Percentiles rank a stretch among this genome's conserved stretches.
These are phyloP conservation scores for Theobroma grandiflorum DNA, from an alignment of 441 rosid genomes.

Conservation along the genomic window DNA sequence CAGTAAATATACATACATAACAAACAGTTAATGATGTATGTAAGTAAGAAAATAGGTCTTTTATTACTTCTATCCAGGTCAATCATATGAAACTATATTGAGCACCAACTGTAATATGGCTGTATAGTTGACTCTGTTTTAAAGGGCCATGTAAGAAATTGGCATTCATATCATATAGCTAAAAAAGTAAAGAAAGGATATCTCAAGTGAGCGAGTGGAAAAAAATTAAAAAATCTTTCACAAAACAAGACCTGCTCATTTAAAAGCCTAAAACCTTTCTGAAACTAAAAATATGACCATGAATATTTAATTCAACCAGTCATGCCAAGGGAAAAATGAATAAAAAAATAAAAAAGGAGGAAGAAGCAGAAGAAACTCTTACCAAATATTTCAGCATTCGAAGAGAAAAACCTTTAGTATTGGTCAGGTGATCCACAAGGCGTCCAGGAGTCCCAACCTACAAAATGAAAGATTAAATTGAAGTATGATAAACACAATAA, in stretches of 20 bases:
- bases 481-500: background rate
- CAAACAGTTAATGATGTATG: background rate
- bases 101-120: background rate
- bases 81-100: background rate
- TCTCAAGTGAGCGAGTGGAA: background rate
- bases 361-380: conserved; percentile 32
- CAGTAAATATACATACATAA: conserved; percentile 1
- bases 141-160: background rate
- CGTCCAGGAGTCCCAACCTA: conserved; percentile 98
- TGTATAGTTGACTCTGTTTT: background rate
- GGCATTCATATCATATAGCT: background rate
- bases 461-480: conserved; percentile 2
- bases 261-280: background rate
- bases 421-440: conserved; percentile 83
- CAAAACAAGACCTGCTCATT: background rate
- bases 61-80: background rate
- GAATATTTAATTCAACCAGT: background rate
- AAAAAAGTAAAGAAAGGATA: background rate
- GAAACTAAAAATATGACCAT: conserved; percentile 7
- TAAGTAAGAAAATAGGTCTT: background rate
- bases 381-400: conserved; percentile 84
- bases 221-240: background rate
- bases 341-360: background rate
- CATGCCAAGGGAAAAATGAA: background rate
- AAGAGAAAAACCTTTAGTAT: conserved; percentile 92